Evolutionary conservation across 306 rosid genomes (phyloP), one percentile per base, ranked within the genome.

Genomic region (Sicyos baderoa): DNA sequence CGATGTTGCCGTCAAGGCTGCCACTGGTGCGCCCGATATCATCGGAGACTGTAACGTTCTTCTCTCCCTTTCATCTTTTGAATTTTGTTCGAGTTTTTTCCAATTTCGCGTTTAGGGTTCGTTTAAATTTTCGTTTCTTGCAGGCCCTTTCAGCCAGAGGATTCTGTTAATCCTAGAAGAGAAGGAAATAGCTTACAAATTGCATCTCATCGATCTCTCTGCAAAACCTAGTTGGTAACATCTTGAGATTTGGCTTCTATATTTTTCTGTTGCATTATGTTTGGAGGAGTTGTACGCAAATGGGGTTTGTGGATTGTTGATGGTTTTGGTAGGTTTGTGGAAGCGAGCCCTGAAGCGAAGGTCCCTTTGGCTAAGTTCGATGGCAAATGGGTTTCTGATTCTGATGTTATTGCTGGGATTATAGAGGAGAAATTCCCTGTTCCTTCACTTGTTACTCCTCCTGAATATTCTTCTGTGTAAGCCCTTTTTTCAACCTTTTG

Each of bases 131-230:
- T 7, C 7, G 16, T 60, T 25, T 25, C 15, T 49, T 72, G 9
- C 72, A 92, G 95, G 97, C 76, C 96, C 98, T 61, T 89, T 89
- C 75, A 53, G 78, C 16, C 97, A 93, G 45, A 88, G 96, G 84
- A 97, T 69, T 0, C 83, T 84, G 16, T 74, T 89, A 68, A 89
- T 94, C 35, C 59, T 93, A 77, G 97, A 89, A 79, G 98, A 88
- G 88, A 93, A 93, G 89, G 82, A 90, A 58, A 5, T 86, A 11
- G 32, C 88, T 2, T 44, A 86, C 80, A 81, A 77, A 16, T 0
- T 7, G 40, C 87, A 78, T 72, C 87, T 88, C 37, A 82, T 93
- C 68, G 76, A 86, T 79, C 2, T 90, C 70, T 8, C 66, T 48
- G 79, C 84, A 78, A 93, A 90, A 74, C 97, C 95, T 70, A 19